Percentiles rank a stretch among this genome's conserved stretches.
These are phyloP conservation scores for Borealophlyctis nickersoniae DNA, from an alignment of 192 early-diverging fungal species.

Conservation along the genomic window DNA sequence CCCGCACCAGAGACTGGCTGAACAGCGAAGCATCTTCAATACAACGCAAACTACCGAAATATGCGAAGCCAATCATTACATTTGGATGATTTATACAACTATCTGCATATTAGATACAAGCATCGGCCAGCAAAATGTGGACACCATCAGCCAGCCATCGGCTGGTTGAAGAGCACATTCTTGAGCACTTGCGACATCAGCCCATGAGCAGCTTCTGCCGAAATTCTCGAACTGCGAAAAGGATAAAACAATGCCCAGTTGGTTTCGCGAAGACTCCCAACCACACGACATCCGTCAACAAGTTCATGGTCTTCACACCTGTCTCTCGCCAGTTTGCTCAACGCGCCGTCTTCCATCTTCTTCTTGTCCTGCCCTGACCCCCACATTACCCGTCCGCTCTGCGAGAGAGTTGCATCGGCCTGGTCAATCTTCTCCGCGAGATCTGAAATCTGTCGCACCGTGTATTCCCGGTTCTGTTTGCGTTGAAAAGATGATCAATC, in stretches of 20 bases:
- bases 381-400: constrained; percentile 24
- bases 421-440: constrained; percentile 81
- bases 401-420: constrained; percentile 55
- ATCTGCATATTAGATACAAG: too few relatives aligned
- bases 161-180: constrained; percentile 67
- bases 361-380: constrained; percentile 43
- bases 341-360: constrained; percentile 58
- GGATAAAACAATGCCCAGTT: background rate
- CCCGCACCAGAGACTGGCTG: too few relatives aligned
- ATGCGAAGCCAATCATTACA: too few relatives aligned
- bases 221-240: constrained; percentile 63
- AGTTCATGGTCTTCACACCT: constrained; percentile 38
- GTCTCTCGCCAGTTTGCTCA: constrained; percentile 69
- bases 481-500: background rate
- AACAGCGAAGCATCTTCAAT: too few relatives aligned
- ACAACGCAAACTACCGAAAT: too few relatives aligned
- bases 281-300: constrained; percentile 1
- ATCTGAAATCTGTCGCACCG: constrained; percentile 73
- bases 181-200: constrained; percentile 83
- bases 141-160: constrained; percentile 2
- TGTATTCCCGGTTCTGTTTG: constrained; percentile 77
- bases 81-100: too few relatives aligned
- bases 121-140: too few relatives aligned
- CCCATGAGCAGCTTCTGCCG: constrained; percentile 75
- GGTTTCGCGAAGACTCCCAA: background rate